These are phyloP conservation scores for Ceraceosorus bombacis DNA, from an alignment of 1,284 basidiomycete species.

Conservation along the genomic window DNA sequence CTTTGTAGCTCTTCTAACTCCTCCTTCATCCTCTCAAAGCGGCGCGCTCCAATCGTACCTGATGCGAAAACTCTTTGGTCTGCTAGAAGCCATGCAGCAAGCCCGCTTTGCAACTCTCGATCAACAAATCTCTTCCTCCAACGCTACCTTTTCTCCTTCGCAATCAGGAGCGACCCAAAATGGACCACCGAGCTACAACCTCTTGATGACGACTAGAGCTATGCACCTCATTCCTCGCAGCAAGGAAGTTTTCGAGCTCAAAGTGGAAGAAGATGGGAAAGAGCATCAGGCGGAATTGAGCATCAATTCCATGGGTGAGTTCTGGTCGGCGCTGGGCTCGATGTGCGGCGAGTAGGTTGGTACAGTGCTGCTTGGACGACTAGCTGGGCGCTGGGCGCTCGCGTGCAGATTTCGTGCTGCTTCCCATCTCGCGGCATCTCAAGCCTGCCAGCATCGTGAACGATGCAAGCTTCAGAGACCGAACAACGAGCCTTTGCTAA, in stretches of 20 bases:
- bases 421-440: not conserved
- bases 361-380: no score
- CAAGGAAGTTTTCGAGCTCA: constrained; percentile 23
- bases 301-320: constrained; percentile 32
- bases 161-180: not conserved
- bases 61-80: constrained; percentile 29
- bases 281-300: constrained; percentile 15
- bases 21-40: constrained; percentile 12
- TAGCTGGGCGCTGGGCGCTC: not conserved
- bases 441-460: no score
- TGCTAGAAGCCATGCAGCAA: constrained; percentile 40
- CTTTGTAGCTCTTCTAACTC: constrained; percentile 36
- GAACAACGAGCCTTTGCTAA: no score
- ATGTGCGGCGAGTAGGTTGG: no score
- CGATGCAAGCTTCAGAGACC: no score
- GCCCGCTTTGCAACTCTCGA: constrained; percentile 9
- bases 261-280: not conserved
- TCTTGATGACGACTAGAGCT: constrained; percentile 37
- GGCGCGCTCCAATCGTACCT: constrained; percentile 24
- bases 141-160: constrained; percentile 8
- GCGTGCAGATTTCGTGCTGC: not conserved
- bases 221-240: constrained; percentile 43
- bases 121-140: not conserved
- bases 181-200: constrained; percentile 33
- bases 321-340: no score